These are phyloP conservation scores for Pelargonium nanum DNA, from an alignment of 345 rosid genomes.

Conservation along the genomic window DNA sequence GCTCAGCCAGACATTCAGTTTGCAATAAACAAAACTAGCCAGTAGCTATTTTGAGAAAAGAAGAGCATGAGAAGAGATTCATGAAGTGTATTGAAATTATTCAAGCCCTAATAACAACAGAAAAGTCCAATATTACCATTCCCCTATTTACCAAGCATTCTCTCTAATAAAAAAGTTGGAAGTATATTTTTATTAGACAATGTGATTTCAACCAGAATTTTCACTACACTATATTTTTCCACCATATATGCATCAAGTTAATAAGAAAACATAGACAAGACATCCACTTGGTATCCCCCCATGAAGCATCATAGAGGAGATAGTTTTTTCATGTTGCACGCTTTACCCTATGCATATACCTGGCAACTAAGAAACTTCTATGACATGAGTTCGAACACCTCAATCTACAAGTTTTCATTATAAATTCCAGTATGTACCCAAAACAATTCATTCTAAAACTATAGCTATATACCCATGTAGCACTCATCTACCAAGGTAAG, in stretches of 20 bases:
- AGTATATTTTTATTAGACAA: too few relatives aligned
- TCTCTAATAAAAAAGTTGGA: too few relatives aligned
- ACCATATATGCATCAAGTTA: too few relatives aligned
- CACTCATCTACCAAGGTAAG: neutral
- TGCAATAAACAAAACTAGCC: neutral
- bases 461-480: neutral
- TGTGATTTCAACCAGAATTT: neutral
- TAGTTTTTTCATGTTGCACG: neutral
- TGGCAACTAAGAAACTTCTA: neutral
- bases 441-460: too few relatives aligned
- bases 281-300: neutral
- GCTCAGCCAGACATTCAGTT: neutral
- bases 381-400: neutral
- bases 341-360: neutral
- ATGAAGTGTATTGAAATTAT: neutral
- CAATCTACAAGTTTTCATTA: neutral
- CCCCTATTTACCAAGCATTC: too few relatives aligned
- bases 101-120: neutral
- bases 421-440: too few relatives aligned
- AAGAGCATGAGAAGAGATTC: neutral
- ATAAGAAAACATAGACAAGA: neutral
- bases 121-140: neutral
- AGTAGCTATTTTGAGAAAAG: neutral
- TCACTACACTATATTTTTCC: neutral
- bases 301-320: neutral